Evolutionary conservation across 208 protist genomes (phyloP).

Genomic region (Vickermania ingenoplastis): DNA sequence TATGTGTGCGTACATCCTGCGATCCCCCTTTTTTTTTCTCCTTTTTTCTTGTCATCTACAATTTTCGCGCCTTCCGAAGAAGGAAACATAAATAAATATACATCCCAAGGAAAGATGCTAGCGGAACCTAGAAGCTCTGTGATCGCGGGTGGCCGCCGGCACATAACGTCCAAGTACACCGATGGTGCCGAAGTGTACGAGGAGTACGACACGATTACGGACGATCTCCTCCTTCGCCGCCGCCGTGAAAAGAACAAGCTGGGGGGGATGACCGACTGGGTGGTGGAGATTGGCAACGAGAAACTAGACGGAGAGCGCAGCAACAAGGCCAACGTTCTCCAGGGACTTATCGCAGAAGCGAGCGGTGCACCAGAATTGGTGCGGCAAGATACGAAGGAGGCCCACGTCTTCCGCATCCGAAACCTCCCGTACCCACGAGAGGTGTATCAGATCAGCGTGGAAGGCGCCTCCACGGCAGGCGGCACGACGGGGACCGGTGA

Average conservation of each 20-base stretch:
- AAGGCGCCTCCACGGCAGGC: constrained; percentile 15
- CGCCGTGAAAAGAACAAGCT: constrained; percentile 52
- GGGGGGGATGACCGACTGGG: constrained; percentile 76
- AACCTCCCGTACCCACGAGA: constrained; percentile 88
- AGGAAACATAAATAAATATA: no score
- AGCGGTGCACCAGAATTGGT: constrained; percentile 72
- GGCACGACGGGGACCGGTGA: neutral
- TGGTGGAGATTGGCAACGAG: constrained; percentile 83
- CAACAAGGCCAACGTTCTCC: neutral
- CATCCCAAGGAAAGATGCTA: no score
- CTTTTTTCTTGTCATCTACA: no score
- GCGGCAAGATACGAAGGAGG: constrained; percentile 72
- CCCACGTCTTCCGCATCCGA: constrained; percentile 84
- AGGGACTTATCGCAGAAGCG: constrained; percentile 50
- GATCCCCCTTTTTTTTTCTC: no score
- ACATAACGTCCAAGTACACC: constrained; percentile 81
- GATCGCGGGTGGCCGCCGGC: constrained; percentile 67
- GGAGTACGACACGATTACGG: constrained; percentile 90
- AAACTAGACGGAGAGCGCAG: neutral
- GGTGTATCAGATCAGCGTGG: constrained; percentile 75
- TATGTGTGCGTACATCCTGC: no score
- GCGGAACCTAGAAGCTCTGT: constrained; percentile 73
- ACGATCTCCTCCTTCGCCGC: constrained; percentile 88
- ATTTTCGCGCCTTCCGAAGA: no score
- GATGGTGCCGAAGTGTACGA: constrained; percentile 88